Conservation (phyloP, 495 filamentous ascomycete species). For the Aspergillus sclerotioniger region DNA sequence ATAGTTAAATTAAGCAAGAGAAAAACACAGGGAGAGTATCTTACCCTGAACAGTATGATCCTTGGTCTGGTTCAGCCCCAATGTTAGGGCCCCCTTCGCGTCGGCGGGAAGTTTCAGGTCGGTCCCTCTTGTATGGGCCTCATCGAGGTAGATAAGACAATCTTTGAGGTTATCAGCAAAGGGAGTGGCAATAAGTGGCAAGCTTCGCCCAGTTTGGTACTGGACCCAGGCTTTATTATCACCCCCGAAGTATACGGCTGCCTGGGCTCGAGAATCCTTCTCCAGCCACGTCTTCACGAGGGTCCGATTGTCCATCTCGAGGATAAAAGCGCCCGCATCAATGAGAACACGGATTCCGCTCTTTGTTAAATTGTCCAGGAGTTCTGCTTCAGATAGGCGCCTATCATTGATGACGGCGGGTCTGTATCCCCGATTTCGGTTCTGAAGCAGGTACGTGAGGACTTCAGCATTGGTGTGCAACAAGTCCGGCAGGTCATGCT, state of each 20-base stretch:
- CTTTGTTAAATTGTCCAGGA: conserved; percentile 55
- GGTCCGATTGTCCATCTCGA: conserved; percentile 56
- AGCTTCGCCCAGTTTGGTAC: conserved; percentile 38
- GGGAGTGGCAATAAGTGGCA: conserved; percentile 55
- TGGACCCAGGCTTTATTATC: conserved; percentile 44
- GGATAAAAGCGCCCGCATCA: conserved; percentile 69
- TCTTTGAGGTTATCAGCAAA: conserved; percentile 55
- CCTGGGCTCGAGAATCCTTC: conserved; percentile 40
- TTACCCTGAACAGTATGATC: conserved; percentile 72
- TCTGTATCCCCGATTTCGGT: conserved; percentile 15
- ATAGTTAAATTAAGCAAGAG: conserved; percentile 2
- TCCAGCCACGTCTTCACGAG: conserved; percentile 50
- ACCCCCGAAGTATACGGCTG: conserved; percentile 55
- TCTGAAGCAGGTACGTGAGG: conserved; percentile 50
- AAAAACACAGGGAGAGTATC: conserved; percentile 21
- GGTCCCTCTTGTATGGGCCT: conserved; percentile 73
- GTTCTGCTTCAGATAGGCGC: conserved; percentile 1
- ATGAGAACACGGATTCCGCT: conserved; percentile 57
- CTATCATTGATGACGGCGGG: not conserved
- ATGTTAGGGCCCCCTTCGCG: conserved; percentile 64
- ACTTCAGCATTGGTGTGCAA: conserved; percentile 64
- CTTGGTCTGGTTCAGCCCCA: conserved; percentile 65
- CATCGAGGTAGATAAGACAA: conserved; percentile 71
- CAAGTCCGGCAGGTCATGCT: conserved; percentile 56
- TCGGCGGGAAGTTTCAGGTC: conserved; percentile 62